Evolutionary conservation across 2,329 filamentous ascomycete genomes (phyloP).

Genomic region (Penicillium griseofulvum): DNA sequence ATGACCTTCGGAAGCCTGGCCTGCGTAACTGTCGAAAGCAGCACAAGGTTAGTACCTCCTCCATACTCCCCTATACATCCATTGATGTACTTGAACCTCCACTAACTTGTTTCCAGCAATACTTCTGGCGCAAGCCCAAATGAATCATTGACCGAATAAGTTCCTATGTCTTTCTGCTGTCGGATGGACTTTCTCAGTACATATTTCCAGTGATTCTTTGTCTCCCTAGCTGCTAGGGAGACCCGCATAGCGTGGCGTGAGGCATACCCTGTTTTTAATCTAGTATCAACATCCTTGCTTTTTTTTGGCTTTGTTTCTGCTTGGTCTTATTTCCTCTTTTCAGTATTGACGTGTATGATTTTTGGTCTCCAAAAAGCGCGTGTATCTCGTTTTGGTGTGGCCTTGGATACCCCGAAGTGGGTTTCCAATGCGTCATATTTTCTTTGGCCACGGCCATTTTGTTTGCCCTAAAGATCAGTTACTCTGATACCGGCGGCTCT

Average conservation of each 20-base stretch:
- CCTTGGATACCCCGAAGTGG: neutral
- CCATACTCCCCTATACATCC: neutral
- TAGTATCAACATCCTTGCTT: constrained; percentile 24
- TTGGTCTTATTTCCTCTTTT: constrained; percentile 9
- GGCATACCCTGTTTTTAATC: constrained; percentile 38
- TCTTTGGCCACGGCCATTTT: neutral
- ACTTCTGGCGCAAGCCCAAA: constrained; percentile 67
- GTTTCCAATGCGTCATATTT: neutral
- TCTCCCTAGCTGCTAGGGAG: constrained; percentile 25
- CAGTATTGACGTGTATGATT: constrained; percentile 14
- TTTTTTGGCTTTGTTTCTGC: constrained; percentile 19
- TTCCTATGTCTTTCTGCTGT: constrained; percentile 4
- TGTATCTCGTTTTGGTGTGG: constrained; percentile 56
- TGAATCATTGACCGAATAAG: constrained; percentile 22
- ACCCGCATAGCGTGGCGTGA: constrained; percentile 46
- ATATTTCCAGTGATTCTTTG: constrained; percentile 34
- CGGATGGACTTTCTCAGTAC: constrained; percentile 31
- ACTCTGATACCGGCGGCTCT: neutral
- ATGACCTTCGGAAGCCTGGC: constrained; percentile 83
- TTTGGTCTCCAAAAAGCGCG: neutral
- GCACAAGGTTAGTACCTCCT: constrained; percentile 73
- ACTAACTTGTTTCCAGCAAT: constrained; percentile 55
- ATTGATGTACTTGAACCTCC: neutral
- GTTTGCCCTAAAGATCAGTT: neutral
- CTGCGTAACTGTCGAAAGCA: constrained; percentile 88